Base-by-base conservation (phyloP, 352 stramenopile species). In the Thalassiosira livingstoniorum region DNA sequence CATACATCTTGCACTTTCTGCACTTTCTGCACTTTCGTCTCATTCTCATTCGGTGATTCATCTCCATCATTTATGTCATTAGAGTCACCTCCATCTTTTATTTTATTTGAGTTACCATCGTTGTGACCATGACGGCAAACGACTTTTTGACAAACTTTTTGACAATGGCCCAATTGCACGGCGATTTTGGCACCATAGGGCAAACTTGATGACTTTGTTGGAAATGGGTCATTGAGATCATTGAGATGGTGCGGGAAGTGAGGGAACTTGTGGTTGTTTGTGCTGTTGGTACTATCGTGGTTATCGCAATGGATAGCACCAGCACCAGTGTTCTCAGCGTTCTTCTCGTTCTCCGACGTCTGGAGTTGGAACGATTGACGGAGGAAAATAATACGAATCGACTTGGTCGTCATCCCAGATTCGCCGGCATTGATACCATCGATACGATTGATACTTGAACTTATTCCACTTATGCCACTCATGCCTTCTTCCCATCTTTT, bases 121-220 rank as follows among this genome's bases (percentile, higher is more conserved):
- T n/a, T n/a, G n/a, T n/a, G n/a, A n/a, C n/a, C n/a, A n/a, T n/a
- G n/a, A n/a, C n/a, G n/a, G n/a, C n/a, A n/a, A n/a, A n/a, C n/a
- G n/a, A n/a, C n/a, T n/a, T n/a, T n/a, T n/a, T n/a, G 29, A 53
- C 31, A 23, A 15, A 62, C 73, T 32, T 78, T 71, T 32, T 80
- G 37, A 18, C 51, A 77, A 31, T 67, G 47, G 18, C 76, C 51
- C 34, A 89, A 34, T 29, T 65, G 31, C 2, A 66, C 18, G 0
- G 10, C 34, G 21, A 92, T 74, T 0, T 67, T 62, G 18, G 77
- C 85, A 43, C 85, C 87, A 64, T 70, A 76, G 5, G 87, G 87
- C 13, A 92, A 62, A 54, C 68, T 67, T 0, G 85, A 81, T 42
- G 64, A 69, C 35, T 91, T 90, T 21, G 61, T 86, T 42, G 87